A percentile compares a stretch with the other conserved stretches of the same genome.
Conservation (phyloP, 257 asterid genomes). For the Coffea eugenioides region DNA sequence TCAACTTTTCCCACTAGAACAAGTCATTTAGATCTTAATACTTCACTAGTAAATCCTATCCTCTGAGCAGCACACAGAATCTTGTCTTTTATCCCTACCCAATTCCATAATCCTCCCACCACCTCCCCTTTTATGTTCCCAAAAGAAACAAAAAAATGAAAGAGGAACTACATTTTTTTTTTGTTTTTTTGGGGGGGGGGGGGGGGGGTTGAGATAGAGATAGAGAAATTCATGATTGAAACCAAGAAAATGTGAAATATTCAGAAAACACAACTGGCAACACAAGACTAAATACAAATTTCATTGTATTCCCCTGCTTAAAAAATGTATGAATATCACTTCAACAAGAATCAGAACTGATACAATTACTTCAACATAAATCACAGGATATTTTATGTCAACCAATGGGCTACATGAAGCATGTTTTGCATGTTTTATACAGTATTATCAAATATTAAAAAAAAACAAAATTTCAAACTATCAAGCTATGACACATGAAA, state of each 20-base stretch:
- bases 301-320: no score
- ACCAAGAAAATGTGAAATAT: neutral
- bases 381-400: neutral
- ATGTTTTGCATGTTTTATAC: neutral
- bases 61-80: neutral
- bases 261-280: neutral
- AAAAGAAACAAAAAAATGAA: no score
- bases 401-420: neutral
- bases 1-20: neutral
- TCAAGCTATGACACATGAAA: neutral
- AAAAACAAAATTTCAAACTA: neutral
- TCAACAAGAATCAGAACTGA: neutral
- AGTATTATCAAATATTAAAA: neutral
- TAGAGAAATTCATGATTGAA: no score
- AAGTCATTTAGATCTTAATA: no score
- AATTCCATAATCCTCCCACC: neutral
- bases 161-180: no score
- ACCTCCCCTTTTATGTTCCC: neutral
- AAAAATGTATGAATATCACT: no score
- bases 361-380: neutral
- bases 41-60: neutral
- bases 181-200: no score
- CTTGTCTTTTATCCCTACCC: neutral
- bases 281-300: neutral
- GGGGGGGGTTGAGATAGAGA: no score